Percentiles rank a stretch among this genome's conserved stretches.
These are phyloP conservation scores for Microcyclospora tardicrescens DNA, from an alignment of 2,329 filamentous ascomycete genomes.

Conservation along the genomic window DNA sequence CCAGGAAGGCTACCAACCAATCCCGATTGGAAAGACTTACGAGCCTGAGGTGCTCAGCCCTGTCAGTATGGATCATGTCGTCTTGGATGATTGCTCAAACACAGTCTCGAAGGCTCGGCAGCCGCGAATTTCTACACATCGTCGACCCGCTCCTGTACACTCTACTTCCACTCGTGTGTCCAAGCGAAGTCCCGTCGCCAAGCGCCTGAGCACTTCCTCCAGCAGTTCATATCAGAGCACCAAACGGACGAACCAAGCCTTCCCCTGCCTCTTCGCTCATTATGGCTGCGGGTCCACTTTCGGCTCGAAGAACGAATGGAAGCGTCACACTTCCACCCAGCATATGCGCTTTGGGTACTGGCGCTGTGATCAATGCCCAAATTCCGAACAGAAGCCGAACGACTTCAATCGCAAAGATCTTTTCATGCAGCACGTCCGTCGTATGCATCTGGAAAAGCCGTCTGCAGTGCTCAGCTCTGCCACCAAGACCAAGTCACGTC, in stretches of 20 bases:
- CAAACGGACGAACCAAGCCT: slow-evolving; percentile 29
- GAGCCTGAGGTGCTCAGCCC: background rate
- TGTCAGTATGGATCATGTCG: background rate
- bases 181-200: slow-evolving; percentile 6
- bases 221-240: too few species aligned
- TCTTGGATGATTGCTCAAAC: slow-evolving; percentile 4
- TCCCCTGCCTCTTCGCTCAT: slow-evolving; percentile 64
- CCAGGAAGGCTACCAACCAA: slow-evolving; percentile 15
- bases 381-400: slow-evolving; percentile 29
- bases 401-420: slow-evolving; percentile 88
- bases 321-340: slow-evolving; percentile 70
- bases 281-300: slow-evolving; percentile 67
- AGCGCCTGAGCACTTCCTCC: too few species aligned
- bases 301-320: slow-evolving; percentile 86
- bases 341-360: slow-evolving; percentile 65
- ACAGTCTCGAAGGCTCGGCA: slow-evolving; percentile 1
- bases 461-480: slow-evolving; percentile 2
- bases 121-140: background rate
- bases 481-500: background rate
- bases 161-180: slow-evolving; percentile 2
- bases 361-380: slow-evolving; percentile 54
- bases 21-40: background rate
- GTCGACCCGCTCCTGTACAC: too few species aligned
- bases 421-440: slow-evolving; percentile 74
- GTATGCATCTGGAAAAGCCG: slow-evolving; percentile 55